Conservation (phyloP, 192 early-diverging fungal species). For the Coemansia sp. region DNA sequence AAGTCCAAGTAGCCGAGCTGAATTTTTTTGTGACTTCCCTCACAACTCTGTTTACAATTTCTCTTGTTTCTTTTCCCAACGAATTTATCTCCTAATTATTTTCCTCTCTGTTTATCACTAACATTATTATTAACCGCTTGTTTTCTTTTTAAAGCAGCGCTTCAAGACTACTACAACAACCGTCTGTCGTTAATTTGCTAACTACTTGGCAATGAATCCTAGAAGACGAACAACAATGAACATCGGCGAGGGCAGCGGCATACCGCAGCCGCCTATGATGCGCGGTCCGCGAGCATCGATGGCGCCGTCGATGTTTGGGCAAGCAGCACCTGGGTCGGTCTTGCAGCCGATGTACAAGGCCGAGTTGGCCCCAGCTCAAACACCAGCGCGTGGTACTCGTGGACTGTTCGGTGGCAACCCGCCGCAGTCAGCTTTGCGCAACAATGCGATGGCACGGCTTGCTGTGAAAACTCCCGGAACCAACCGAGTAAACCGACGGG, state of each 20-base stretch:
- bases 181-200: background rate
- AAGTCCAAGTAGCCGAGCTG: no score
- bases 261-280: slow-evolving; percentile 53
- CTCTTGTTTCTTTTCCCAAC: slow-evolving; percentile 2
- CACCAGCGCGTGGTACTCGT: slow-evolving; percentile 29
- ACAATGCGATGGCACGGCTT: slow-evolving; percentile 24
- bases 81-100: background rate
- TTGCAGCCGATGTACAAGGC: slow-evolving; percentile 33
- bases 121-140: background rate
- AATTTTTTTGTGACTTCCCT: no score
- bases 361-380: slow-evolving; percentile 40
- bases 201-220: slow-evolving; percentile 20
- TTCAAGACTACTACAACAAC: background rate
- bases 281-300: slow-evolving; percentile 52
- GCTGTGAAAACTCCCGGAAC: slow-evolving; percentile 46
- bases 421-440: slow-evolving; percentile 52
- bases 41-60: background rate
- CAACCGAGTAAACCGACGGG: slow-evolving; percentile 48
- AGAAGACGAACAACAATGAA: slow-evolving; percentile 56
- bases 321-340: slow-evolving; percentile 27
- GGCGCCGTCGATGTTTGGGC: slow-evolving; percentile 51
- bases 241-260: slow-evolving; percentile 48
- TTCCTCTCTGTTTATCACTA: slow-evolving; percentile 5
- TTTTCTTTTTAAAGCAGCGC: background rate
- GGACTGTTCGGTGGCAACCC: slow-evolving; percentile 29